phyloP scores from a whole-genome alignment of 208 protist species.

The Wallacemonas sp. region DNA sequence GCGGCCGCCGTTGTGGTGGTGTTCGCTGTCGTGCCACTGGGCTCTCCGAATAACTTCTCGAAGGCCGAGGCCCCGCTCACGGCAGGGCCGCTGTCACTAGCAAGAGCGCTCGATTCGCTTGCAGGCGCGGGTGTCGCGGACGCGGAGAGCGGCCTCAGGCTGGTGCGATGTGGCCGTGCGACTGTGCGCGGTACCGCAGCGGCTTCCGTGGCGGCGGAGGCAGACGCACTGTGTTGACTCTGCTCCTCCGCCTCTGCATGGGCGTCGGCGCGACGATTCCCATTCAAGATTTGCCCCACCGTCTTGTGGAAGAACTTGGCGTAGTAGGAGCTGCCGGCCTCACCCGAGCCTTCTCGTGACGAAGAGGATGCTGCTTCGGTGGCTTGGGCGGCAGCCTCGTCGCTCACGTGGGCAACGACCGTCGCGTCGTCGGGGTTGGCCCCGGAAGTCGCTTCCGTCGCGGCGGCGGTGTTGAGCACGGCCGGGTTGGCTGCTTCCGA shows the following conservation, averaged over 20 bases:
- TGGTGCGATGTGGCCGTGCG: slow-evolving; percentile 42
- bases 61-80: background rate
- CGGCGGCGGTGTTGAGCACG: background rate
- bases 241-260: background rate
- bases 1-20: background rate
- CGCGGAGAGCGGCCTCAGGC: slow-evolving; percentile 12
- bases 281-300: slow-evolving; percentile 42
- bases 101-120: no score
- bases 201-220: background rate
- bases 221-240: background rate
- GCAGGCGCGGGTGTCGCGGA: background rate
- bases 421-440: background rate
- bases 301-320: slow-evolving; percentile 64
- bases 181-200: no score
- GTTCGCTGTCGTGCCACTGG: no score
- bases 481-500: background rate
- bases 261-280: slow-evolving; percentile 16
- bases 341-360: no score
- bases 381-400: no score
- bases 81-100: no score
- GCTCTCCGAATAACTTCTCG: background rate
- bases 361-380: no score
- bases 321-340: slow-evolving; percentile 54
- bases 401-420: background rate
- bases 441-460: background rate